phyloP scores from a whole-genome alignment of 768 basidiomycete species.

The Cubamyces sp. region DNA sequence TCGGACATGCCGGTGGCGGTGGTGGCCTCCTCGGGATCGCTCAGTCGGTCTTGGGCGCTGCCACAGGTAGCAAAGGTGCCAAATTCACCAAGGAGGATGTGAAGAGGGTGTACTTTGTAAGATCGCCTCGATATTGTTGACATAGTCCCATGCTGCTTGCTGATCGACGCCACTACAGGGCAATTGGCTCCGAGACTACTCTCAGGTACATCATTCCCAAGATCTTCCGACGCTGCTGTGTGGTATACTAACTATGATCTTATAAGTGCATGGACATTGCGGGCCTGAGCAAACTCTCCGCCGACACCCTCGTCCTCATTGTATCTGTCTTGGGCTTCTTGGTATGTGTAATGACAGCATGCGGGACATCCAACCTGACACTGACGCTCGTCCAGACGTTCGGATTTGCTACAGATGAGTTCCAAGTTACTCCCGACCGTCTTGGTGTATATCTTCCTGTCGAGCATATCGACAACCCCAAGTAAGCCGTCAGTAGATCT shows the following conservation, averaged over 20 bases:
- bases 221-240: too few species aligned
- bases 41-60: constrained; percentile 46
- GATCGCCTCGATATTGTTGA: constrained; percentile 18
- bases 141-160: background rate
- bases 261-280: constrained; percentile 70
- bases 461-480: constrained; percentile 83
- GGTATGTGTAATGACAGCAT: constrained; percentile 35
- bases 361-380: background rate
- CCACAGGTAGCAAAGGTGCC: constrained; percentile 49
- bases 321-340: constrained; percentile 63
- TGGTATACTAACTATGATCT: background rate
- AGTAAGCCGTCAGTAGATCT: constrained; percentile 40
- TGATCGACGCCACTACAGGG: constrained; percentile 42
- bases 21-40: constrained; percentile 56
- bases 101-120: constrained; percentile 68
- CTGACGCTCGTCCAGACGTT: constrained; percentile 48
- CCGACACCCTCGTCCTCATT: constrained; percentile 64
- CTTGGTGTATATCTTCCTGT: constrained; percentile 79
- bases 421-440: constrained; percentile 71
- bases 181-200: constrained; percentile 75
- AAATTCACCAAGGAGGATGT: constrained; percentile 70
- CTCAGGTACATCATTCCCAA: constrained; percentile 44
- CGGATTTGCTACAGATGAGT: constrained; percentile 67
- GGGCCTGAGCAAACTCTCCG: constrained; percentile 64
- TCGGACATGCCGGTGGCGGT: constrained; percentile 48